A percentile compares a stretch with the other conserved stretches of the same genome.
Conservation (phyloP, 2,329 filamentous ascomycete species). For the Xylaria sp. region DNA sequence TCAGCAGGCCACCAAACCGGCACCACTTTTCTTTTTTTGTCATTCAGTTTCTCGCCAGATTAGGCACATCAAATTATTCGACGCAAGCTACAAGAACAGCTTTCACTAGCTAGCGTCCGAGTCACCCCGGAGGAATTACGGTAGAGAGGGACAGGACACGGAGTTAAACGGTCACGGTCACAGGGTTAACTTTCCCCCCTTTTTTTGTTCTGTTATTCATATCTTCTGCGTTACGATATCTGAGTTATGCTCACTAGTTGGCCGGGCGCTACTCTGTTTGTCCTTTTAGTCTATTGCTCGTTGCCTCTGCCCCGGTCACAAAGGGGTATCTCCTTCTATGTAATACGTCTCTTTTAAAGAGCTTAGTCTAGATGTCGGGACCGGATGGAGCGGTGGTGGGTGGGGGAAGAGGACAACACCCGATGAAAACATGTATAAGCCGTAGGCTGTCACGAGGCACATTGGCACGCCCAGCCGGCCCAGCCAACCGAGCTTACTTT, state of each 20-base stretch:
- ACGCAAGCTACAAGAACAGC: not conserved
- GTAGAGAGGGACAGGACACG: slow-evolving; percentile 18
- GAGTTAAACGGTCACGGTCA: slow-evolving; percentile 23
- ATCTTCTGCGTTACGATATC: slow-evolving; percentile 15
- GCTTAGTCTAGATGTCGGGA: slow-evolving; percentile 1
- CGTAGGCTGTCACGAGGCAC: not conserved
- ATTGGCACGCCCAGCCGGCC: slow-evolving; percentile 1
- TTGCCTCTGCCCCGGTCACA: not conserved
- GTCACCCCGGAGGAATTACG: slow-evolving; percentile 12
- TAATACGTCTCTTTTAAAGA: slow-evolving; percentile 16
- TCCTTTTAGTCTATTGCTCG: not conserved
- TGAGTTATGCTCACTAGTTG: not conserved
- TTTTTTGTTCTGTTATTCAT: not conserved
- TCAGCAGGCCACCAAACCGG: not conserved
- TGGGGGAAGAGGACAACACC: not conserved
- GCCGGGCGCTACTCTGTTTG: slow-evolving; percentile 6
- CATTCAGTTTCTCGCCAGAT: slow-evolving; percentile 7
- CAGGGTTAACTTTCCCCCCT: not conserved
- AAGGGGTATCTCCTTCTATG: slow-evolving; percentile 5
- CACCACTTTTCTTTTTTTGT: slow-evolving; percentile 5
- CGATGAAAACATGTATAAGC: not conserved
- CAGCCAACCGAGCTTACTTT: not conserved
- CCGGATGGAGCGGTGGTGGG: not conserved
- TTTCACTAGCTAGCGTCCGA: not conserved
- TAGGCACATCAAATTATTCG: not conserved